A percentile compares a stretch with the other conserved stretches of the same genome.
Evolutionary conservation across 1,284 basidiomycete species (phyloP).

Genomic region (Puccinia hordei): DNA sequence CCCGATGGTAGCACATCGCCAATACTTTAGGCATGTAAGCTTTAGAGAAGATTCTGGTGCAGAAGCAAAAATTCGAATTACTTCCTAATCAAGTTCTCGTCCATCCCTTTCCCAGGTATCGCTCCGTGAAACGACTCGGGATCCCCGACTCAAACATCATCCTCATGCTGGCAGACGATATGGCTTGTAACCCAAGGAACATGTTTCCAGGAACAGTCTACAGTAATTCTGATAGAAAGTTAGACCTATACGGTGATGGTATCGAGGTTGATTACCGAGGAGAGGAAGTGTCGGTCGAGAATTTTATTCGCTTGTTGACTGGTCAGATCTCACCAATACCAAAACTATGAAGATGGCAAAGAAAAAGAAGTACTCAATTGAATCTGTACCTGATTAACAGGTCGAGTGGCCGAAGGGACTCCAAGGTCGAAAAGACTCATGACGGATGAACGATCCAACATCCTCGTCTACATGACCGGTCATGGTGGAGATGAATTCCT

Average conservation of each 20-base stretch:
- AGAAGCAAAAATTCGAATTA: background rate
- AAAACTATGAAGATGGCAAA: background rate
- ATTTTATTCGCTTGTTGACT: slow-evolving; percentile 85
- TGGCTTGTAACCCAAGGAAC: slow-evolving; percentile 89
- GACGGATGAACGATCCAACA: slow-evolving; percentile 86
- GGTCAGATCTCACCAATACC: slow-evolving; percentile 64
- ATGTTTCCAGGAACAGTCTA: slow-evolving; percentile 89
- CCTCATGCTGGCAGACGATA: slow-evolving; percentile 97
- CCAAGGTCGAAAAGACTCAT: slow-evolving; percentile 89
- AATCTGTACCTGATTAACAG: slow-evolving; percentile 23
- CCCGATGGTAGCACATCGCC: slow-evolving; percentile 83
- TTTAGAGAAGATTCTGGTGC: background rate
- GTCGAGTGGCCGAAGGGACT: slow-evolving; percentile 62
- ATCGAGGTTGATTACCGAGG: slow-evolving; percentile 98
- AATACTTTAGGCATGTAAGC: slow-evolving; percentile 91
- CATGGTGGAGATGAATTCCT: slow-evolving; percentile 98
- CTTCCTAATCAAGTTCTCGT: background rate
- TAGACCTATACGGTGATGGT: slow-evolving; percentile 92
- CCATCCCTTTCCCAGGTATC: slow-evolving; percentile 69
- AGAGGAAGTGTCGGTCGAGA: slow-evolving; percentile 96
- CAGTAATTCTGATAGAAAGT: slow-evolving; percentile 72
- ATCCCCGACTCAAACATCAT: slow-evolving; percentile 98
- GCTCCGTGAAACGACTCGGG: slow-evolving; percentile 94
- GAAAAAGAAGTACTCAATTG: background rate
- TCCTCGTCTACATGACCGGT: slow-evolving; percentile 97